These are phyloP conservation scores for Claviceps purpurea DNA, from an alignment of 2,329 filamentous ascomycete genomes.

Conservation along the genomic window DNA sequence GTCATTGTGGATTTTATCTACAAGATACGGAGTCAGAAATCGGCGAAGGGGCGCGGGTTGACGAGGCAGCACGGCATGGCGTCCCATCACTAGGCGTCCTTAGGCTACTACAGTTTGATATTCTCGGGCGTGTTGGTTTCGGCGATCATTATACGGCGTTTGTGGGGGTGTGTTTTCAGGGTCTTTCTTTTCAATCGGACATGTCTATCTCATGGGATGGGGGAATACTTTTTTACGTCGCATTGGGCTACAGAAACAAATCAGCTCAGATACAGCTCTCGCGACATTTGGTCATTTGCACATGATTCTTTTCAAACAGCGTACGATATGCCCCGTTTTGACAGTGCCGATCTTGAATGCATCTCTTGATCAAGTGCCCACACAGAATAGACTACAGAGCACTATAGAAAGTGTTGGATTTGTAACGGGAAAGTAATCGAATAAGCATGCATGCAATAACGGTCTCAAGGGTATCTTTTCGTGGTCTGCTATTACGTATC, in stretches of 20 bases:
- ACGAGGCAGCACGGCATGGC: conserved; percentile 9
- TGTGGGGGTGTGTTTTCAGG: neutral
- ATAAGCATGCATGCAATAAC: too few relatives aligned
- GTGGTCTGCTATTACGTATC: too few relatives aligned
- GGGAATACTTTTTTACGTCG: neutral
- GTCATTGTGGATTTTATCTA: conserved; percentile 70
- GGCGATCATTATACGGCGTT: neutral
- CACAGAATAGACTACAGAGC: too few relatives aligned
- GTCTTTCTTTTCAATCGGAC: neutral
- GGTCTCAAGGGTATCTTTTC: too few relatives aligned
- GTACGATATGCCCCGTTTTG: neutral
- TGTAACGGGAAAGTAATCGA: too few relatives aligned
- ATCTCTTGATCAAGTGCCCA: too few relatives aligned
- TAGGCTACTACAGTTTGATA: neutral
- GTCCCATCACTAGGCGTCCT: conserved; percentile 39
- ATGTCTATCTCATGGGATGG: neutral
- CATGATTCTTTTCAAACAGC: neutral
- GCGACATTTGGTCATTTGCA: neutral
- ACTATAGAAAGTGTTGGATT: too few relatives aligned
- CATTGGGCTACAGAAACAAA: neutral
- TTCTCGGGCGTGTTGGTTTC: neutral
- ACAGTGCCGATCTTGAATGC: too few relatives aligned
- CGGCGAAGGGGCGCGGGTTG: conserved; percentile 13
- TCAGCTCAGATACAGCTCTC: too few relatives aligned
- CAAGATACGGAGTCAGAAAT: conserved; percentile 36